Base-by-base conservation (phyloP, 2,329 filamentous ascomycete species). In the Endocalyx cinctus region DNA sequence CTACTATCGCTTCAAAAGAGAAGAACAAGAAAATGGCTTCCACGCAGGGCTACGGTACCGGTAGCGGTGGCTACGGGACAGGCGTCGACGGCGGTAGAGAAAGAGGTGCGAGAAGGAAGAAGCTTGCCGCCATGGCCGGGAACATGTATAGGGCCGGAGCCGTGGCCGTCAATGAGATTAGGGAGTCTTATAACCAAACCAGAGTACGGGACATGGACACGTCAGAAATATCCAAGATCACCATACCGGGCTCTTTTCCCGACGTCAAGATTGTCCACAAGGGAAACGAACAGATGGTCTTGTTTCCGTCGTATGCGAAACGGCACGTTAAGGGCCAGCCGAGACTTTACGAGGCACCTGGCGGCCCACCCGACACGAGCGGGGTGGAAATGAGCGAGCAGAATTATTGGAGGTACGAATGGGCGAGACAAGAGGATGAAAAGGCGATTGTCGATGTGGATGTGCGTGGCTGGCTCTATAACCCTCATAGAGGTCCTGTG, bases 241-340 rank as follows among this genome's bases (percentile, higher is more conserved):
- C 70, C 27, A 84, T 86, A 18, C 82, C 87, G 0, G 84, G 83
- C 1, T 78, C 82, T 1, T 96, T 94, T 52, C 87, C 88, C 0
- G 83, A 95, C 47, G 84, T 87, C 13, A 77, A 83, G n/a, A 84
- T 95, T 39, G 77, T 84, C 12, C 75, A 79, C 10, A 81, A 79
- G 41, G 89, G 87, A 10, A 77, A 87, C 39, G 88, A 96, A 57
- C 87, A 97, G 63, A 87, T 98, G 80, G 78, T 98, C 8, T 58
- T 98, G 16, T 98, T 98, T 48, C 92, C 92, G 0, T 96, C 87
- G 33, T 98, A 98, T 57, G 87, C 87, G 7, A 80, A 89, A 53
- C 72, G 72, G 40, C 83, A 94, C 56, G 59, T 75, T 20, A 82
- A 63, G 54, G 47, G 43, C n/a, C 50, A 55, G 42, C 42, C 59